Conservation (phyloP, 2,329 filamentous ascomycete species). For the Stemphylium beticola region DNA sequence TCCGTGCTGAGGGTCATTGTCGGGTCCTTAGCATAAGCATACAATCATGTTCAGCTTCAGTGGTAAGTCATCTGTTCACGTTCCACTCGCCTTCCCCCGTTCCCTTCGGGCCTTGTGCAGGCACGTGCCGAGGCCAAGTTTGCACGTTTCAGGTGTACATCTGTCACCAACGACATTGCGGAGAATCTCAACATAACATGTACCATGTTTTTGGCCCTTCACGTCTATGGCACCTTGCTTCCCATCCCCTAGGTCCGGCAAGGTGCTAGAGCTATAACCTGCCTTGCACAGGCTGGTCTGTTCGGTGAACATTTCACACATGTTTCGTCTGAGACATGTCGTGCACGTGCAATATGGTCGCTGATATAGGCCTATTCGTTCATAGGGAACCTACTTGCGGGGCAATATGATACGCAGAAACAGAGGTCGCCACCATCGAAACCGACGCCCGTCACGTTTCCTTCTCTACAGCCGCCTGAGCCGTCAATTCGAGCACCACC, state of each 20-base stretch:
- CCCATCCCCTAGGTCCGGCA: not conserved
- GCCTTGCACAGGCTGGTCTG: conserved; percentile 13
- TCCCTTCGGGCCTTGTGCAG: conserved; percentile 1
- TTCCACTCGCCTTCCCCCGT: not conserved
- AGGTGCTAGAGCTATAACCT: not conserved
- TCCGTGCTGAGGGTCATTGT: conserved; percentile 1
- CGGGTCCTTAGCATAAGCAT: conserved; percentile 1
- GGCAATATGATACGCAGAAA: conserved; percentile 48
- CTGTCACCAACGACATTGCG: conserved; percentile 3
- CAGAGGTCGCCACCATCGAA: conserved; percentile 56
- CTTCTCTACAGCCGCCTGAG: conserved; percentile 51
- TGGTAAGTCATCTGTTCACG: conserved; percentile 35
- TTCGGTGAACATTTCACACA: conserved; percentile 27
- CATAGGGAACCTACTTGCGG: conserved; percentile 47
- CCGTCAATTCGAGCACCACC: conserved; percentile 33
- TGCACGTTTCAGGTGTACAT: not conserved
- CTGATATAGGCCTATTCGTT: conserved; percentile 33
- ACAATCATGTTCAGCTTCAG: conserved; percentile 47
- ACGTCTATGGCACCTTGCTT: not conserved
- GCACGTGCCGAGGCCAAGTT: conserved; percentile 1
- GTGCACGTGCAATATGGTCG: conserved; percentile 34
- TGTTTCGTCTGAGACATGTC: conserved; percentile 34
- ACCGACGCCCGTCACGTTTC: conserved; percentile 61
- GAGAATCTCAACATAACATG: not conserved
- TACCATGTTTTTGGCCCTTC: not conserved